phyloP scores from a whole-genome alignment of 768 basidiomycete species.

The Rubroboletus satanas region DNA sequence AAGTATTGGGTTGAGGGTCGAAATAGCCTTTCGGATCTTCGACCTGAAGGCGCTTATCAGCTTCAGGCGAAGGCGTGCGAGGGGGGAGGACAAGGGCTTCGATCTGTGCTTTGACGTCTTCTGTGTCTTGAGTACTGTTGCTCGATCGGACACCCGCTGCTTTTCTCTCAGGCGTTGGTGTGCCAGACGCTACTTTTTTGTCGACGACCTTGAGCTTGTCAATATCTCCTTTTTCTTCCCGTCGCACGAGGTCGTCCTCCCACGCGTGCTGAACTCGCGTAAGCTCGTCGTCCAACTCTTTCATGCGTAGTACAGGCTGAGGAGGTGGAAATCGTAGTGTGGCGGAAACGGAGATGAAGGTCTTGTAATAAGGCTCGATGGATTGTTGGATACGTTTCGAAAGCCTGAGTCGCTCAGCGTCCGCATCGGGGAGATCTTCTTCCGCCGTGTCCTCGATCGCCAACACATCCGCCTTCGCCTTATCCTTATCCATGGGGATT shows the following conservation, averaged over 20 bases:
- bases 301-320: constrained; percentile 83
- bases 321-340: constrained; percentile 92
- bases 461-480: constrained; percentile 5
- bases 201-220: constrained; percentile 12
- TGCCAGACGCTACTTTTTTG: constrained; percentile 23
- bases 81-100: constrained; percentile 45
- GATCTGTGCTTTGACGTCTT: constrained; percentile 67
- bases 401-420: constrained; percentile 64
- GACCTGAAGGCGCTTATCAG: constrained; percentile 23
- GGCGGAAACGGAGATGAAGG: constrained; percentile 91
- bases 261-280: constrained; percentile 65
- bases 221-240: constrained; percentile 57
- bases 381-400: constrained; percentile 77
- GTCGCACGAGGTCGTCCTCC: constrained; percentile 81
- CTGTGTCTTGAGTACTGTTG: constrained; percentile 26
- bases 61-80: constrained; percentile 38
- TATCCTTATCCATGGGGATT: constrained; percentile 17
- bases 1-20: constrained; percentile 32
- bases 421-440: constrained; percentile 61
- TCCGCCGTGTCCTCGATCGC: constrained; percentile 31
- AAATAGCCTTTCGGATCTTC: constrained; percentile 44
- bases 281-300: constrained; percentile 80
- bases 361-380: constrained; percentile 77
- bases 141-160: constrained; percentile 1
- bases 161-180: constrained; percentile 30